Evolutionary conservation across 164 flowering plant genomes (phyloP), one percentile per base, ranked within the genome.

Genomic region (Vitis rupestris): DNA sequence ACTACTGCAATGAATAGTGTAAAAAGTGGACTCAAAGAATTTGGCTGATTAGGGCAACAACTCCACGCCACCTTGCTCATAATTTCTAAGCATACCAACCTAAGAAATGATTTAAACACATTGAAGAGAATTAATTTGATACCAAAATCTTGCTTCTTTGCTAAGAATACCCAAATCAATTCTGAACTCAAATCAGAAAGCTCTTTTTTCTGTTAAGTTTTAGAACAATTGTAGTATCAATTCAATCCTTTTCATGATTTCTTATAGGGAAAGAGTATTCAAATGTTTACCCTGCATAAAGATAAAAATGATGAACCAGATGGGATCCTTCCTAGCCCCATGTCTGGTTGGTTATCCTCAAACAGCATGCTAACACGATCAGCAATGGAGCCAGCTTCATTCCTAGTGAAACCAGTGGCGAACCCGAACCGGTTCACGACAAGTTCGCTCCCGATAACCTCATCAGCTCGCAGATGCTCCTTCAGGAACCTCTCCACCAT

Each of bases 401-500:
- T 74, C 19, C 70, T 63, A 4, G 86, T 48, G 16, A 93, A 84
- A 3, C 99, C 98, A 2, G 95, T 91, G 11, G 97, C 90, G n/a
- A 72, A 85, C 12, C 99, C 98, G 50, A 87, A 89, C 15, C 93
- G 79, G 74, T 83, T 92, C 19, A 84, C 80, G 1, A 15, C 70
- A 1, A 96, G 82, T 65, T 96, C 98, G 9, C 76, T 73, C 44
- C 98, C 99, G 6, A 92, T 44, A 51, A 93, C 94, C 12, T 86
- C 86, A 55, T 90, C 93, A 0, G 90, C 95, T 16, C 82, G 59
- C 49, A 95, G 69, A 77, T 93, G 97, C 71, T 88, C 91, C 85
- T 86, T 96, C 59, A 72, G 94, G 69, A 96, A 92, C 79, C 84
- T 82, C 84, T 89, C 98, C 75, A 86, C 97, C 97, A 96, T 85